Evolutionary conservation across 371 early-diverging fungal species (phyloP), one percentile per base, ranked within the genome.

Genomic region (Mortierella sp.): DNA sequence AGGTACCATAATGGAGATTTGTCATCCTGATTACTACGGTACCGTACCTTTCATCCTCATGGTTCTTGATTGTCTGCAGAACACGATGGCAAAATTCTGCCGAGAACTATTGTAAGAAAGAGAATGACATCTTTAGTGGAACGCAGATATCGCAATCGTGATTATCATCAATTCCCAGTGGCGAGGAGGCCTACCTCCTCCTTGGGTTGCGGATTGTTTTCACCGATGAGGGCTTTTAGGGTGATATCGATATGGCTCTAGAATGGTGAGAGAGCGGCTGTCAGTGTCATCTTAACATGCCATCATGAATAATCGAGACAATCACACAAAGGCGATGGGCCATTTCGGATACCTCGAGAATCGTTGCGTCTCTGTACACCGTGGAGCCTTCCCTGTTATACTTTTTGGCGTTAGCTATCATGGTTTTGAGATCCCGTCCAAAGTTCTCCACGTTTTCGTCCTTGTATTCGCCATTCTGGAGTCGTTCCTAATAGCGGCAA

Each of bases 361-460:
- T 83, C 12, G 79, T 58, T 19, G 94, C 93, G 82, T 95, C 95
- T 26, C 87, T 80, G 69, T 88, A 89, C 4, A 94, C 88, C 51
- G 84, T 82, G 5, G 91, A 91, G 24, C 89, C 91, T 31, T 91
- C 88, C 18, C 84, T 72, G 62, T 95, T 95, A 71, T 92, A 95
- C 9, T 80, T 83, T 62, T 90, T 88, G 1, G 95, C 95, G 68
- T 95, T 95, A 8, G 80, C 65, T 18, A 90, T 88, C 89, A 95
- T 87, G 3, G 87, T 80, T 9, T 84, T 81, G 53, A 93, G 74
- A 78, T 95, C 95, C 9, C 66, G 76, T 28, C 82, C 81, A 54
- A 93, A 86, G 19, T 88, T 79, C 2, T 78, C 72, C 19, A 90
- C 50, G 0, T 82, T 66, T 9, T 60, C 68, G 21, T 60, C 55